These are phyloP conservation scores for Cenchrus americanus DNA, from an alignment of 176 grass and related monocot species.

Conservation along the genomic window DNA sequence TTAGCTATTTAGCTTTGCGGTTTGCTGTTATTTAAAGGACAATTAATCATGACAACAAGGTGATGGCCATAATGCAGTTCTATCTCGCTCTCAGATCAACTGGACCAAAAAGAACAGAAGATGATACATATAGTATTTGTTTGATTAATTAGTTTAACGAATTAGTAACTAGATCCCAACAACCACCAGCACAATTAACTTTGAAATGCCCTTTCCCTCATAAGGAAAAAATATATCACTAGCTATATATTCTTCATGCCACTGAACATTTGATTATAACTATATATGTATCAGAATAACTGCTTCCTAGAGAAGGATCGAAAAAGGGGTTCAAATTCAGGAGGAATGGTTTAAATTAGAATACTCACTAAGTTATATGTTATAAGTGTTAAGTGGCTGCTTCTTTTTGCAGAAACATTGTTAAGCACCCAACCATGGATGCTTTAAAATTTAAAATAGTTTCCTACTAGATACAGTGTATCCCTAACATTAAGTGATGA, in stretches of 20 bases:
- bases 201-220: not conserved
- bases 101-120: not conserved
- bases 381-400: too few species aligned
- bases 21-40: not conserved
- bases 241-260: not conserved
- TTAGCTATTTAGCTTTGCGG: constrained; percentile 7
- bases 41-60: constrained; percentile 10
- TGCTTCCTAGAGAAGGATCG: not conserved
- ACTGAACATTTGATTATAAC: not conserved
- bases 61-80: not conserved
- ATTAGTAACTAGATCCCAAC: constrained; percentile 16
- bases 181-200: constrained; percentile 6
- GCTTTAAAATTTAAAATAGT: too few species aligned
- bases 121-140: not conserved
- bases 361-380: too few species aligned
- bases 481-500: not conserved
- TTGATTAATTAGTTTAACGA: constrained; percentile 24
- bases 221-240: not conserved
- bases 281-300: not conserved
- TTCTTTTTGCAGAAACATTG: too few species aligned
- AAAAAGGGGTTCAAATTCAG: not conserved
- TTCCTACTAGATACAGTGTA: too few species aligned
- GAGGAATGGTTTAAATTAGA: not conserved
- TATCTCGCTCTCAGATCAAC: not conserved
- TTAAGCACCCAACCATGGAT: too few species aligned